Evolutionary conservation across 225 moss, liverwort and hornwort genomes (phyloP).

Genomic region (Sphagnum contortum): DNA sequence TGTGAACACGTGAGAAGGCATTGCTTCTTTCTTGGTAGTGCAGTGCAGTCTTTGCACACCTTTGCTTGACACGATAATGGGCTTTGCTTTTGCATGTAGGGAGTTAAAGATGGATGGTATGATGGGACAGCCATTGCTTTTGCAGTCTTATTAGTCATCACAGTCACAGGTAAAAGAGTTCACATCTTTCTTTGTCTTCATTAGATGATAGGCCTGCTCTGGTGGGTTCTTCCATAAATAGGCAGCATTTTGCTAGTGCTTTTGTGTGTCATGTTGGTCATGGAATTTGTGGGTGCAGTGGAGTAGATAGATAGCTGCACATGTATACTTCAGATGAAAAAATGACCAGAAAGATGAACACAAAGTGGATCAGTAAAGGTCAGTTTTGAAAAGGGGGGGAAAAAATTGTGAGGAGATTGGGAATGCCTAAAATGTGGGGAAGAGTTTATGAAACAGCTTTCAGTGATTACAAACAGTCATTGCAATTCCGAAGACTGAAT

Average conservation of each 20-base stretch:
- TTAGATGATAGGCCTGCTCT: too few species aligned
- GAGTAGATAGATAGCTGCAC: background rate
- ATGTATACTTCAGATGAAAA: too few species aligned
- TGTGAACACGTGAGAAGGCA: background rate
- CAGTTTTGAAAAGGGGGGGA: background rate
- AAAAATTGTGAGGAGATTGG: too few species aligned
- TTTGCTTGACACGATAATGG: background rate
- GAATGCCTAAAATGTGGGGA: too few species aligned
- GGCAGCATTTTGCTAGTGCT: too few species aligned
- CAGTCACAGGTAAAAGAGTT: constrained; percentile 53
- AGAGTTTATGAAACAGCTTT: constrained; percentile 11
- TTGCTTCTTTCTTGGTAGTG: background rate
- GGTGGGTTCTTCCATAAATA: too few species aligned
- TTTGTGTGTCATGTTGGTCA: background rate
- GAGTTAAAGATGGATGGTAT: constrained; percentile 72
- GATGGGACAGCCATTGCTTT: constrained; percentile 66
- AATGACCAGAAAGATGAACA: too few species aligned
- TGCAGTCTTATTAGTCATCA: constrained; percentile 72
- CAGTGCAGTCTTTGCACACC: background rate
- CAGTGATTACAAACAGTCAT: constrained; percentile 86
- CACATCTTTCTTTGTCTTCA: too few species aligned
- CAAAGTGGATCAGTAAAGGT: too few species aligned
- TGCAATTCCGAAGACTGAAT: constrained; percentile 78
- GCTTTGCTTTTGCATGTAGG: constrained; percentile 26
- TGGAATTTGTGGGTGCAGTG: background rate